phyloP scores from a whole-genome alignment of 1,284 basidiomycete genomes.

The Ustilago esculenta region DNA sequence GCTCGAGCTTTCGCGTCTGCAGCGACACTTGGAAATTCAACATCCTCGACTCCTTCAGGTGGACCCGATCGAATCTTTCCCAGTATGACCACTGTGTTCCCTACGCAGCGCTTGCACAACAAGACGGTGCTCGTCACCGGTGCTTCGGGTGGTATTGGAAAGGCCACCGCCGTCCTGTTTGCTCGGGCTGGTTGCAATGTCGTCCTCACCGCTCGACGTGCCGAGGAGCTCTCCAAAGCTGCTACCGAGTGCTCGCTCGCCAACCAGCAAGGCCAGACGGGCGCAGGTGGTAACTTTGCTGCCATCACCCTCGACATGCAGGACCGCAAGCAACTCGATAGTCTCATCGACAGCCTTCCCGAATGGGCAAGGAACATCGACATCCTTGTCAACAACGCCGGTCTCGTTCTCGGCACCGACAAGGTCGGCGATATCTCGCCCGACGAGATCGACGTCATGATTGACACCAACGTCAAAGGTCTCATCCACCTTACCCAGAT shows the following conservation, averaged over 20 bases:
- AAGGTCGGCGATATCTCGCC: slow-evolving; percentile 81
- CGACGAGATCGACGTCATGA: slow-evolving; percentile 81
- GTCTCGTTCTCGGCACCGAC: slow-evolving; percentile 82
- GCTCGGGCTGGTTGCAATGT: slow-evolving; percentile 68
- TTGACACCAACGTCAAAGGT: slow-evolving; percentile 89
- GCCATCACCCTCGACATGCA: slow-evolving; percentile 59
- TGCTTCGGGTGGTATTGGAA: slow-evolving; percentile 82
- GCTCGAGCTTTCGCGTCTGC: slow-evolving; percentile 12
- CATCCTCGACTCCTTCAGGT: background rate
- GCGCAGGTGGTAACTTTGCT: slow-evolving; percentile 68
- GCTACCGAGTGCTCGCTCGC: slow-evolving; percentile 73
- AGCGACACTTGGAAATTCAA: background rate
- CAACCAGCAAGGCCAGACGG: slow-evolving; percentile 77
- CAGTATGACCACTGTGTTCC: slow-evolving; percentile 50
- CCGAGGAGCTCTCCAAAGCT: slow-evolving; percentile 65
- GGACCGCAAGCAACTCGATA: slow-evolving; percentile 45
- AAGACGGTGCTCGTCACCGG: slow-evolving; percentile 89
- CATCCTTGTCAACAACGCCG: slow-evolving; percentile 69
- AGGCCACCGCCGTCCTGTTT: slow-evolving; percentile 54
- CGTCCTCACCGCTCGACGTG: slow-evolving; percentile 68
- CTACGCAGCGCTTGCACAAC: slow-evolving; percentile 71
- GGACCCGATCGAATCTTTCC: slow-evolving; percentile 37
- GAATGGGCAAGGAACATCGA: slow-evolving; percentile 62
- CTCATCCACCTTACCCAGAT: slow-evolving; percentile 84
- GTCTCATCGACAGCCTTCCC: slow-evolving; percentile 47